Conservation (phyloP, 192 early-diverging fungal species). For the Dissophora globulifera region DNA sequence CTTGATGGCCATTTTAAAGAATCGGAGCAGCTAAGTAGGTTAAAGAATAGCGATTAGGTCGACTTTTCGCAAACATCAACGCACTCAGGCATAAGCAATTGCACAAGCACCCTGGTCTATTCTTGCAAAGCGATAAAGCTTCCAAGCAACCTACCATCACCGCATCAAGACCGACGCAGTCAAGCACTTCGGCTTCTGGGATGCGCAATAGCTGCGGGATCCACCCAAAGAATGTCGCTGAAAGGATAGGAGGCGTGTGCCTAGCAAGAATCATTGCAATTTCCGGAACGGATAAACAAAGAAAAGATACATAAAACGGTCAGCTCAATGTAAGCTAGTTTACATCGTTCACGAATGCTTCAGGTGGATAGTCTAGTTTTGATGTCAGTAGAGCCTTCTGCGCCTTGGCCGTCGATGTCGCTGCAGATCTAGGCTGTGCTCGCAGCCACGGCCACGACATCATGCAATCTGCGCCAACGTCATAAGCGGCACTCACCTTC, state of each 20-base stretch:
- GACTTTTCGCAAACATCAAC: too few species aligned
- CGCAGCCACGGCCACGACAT: background rate
- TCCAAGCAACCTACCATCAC: constrained; percentile 55
- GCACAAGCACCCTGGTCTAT: background rate
- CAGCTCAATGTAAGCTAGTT: too few species aligned
- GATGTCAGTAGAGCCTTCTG: too few species aligned
- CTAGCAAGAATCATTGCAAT: constrained; percentile 24
- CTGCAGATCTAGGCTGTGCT: too few species aligned
- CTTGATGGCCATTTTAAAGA: constrained; percentile 59
- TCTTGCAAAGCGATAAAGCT: background rate
- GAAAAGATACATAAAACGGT: too few species aligned
- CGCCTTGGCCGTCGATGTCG: too few species aligned
- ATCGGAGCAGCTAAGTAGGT: constrained; percentile 59
- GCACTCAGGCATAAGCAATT: background rate
- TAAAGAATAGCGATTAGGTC: background rate
- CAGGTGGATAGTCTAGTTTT: too few species aligned
- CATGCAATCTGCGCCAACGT: background rate
- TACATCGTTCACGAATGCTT: too few species aligned
- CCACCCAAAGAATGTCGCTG: constrained; percentile 64
- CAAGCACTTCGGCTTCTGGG: constrained; percentile 56
- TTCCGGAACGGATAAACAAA: background rate
- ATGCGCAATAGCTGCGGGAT: constrained; percentile 59
- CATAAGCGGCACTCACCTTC: constrained; percentile 12
- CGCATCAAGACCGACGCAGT: constrained; percentile 67
- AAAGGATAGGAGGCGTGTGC: constrained; percentile 56